A percentile compares a stretch with the other conserved stretches of the same genome.
These are phyloP conservation scores for Pseudocercospora pini-densiflorae DNA, from an alignment of 2,329 filamentous ascomycete genomes.

Conservation along the genomic window DNA sequence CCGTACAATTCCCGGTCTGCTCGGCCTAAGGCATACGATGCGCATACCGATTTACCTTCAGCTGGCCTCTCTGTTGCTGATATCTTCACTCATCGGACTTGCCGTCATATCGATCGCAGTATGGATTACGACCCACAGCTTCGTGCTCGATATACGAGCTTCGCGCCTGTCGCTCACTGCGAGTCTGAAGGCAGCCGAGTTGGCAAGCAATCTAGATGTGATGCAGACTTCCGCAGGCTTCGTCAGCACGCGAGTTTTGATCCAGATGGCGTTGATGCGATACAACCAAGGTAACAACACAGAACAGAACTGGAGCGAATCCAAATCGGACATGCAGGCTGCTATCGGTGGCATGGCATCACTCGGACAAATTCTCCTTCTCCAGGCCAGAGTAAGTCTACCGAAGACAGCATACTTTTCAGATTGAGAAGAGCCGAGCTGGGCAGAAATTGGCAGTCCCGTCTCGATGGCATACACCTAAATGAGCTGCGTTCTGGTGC, in stretches of 20 bases:
- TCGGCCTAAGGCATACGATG: conserved; percentile 56
- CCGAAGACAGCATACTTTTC: too few relatives aligned
- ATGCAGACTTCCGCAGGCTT: conserved; percentile 75
- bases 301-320: conserved; percentile 63
- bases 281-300: conserved; percentile 63
- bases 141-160: conserved; percentile 61
- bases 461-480: too few relatives aligned
- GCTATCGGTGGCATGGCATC: conserved; percentile 64
- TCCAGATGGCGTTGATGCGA: conserved; percentile 56
- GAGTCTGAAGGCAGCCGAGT: conserved; percentile 81
- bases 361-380: conserved; percentile 56
- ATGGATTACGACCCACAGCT: conserved; percentile 64
- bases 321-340: conserved; percentile 69
- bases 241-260: conserved; percentile 66
- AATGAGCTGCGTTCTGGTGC: too few relatives aligned
- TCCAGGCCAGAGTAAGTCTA: conserved; percentile 62
- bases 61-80: conserved; percentile 77
- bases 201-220: conserved; percentile 77
- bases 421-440: too few relatives aligned
- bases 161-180: conserved; percentile 74
- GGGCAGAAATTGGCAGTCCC: too few relatives aligned
- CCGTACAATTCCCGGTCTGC: background rate
- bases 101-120: conserved; percentile 80
- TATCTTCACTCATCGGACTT: conserved; percentile 74
- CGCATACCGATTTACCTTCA: conserved; percentile 87